Evolutionary conservation across 1,284 basidiomycete genomes (phyloP), one percentile per base, ranked within the genome.

Genomic region (Cutaneotrichosporon sp.): DNA sequence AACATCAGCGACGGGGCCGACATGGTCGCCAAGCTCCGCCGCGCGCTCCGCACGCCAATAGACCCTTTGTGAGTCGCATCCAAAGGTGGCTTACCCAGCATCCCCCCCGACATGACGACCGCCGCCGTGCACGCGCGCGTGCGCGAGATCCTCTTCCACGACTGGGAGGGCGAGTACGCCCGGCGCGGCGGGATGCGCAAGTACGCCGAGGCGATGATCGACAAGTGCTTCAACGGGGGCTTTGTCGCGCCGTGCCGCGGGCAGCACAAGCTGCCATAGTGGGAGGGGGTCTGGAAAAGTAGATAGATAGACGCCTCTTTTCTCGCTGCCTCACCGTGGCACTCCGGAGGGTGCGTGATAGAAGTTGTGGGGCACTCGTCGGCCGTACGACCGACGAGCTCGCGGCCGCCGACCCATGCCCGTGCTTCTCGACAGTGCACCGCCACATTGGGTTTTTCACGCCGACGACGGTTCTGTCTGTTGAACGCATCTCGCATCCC

Each of bases 21-120:
- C 24, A 42, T 75, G 33, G 24, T 66, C 14, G 59, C 62, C 33
- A 65, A 66, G n/a, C 53, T 74, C 4, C 59, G 63, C 16, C 51
- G 42, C 51, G 74, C 74, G 2, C 60, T 72, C 34, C 36, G 25
- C 2, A 72, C 71, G 4, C 69, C 73, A 0, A 73, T 76, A 22
- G 66, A 66, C 33, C 46, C 68, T 34, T 74, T 60, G 69, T 71
- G 43, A 65, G 70, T 72, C n/a, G n/a, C n/a, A n/a, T n/a, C n/a
- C n/a, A n/a, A n/a, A n/a, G n/a, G n/a, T n/a, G n/a, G 51, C 31
- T 29, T 7, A 43, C 20, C 14, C 49, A 67, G 69, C 50, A 69
- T 75, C 25, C 73, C 72, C 1, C 53, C 60, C 1, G 68, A 74
- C 22, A 75, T 74, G 71, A 66, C 59, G 25, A 49, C 60, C 9